A percentile compares a stretch with the other conserved stretches of the same genome.
Evolutionary conservation across 75 land plant species (phyloP).

Genomic region (Ceratopteris richardii): DNA sequence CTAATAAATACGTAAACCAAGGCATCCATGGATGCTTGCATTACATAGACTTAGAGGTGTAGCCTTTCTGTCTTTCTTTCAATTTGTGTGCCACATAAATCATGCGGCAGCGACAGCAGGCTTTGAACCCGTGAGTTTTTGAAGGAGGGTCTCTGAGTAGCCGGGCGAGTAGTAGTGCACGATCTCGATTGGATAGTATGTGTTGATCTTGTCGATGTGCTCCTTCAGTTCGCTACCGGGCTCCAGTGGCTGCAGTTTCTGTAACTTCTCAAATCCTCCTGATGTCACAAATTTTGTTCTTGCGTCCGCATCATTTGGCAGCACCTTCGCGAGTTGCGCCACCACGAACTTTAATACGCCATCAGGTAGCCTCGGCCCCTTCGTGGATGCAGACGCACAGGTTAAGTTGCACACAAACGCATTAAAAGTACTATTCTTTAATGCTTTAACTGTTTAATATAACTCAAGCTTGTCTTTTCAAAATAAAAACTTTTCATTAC

Average conservation of each 20-base stretch:
- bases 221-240: constrained; percentile 17
- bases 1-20: too few relatives aligned
- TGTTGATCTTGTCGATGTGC: constrained; percentile 19
- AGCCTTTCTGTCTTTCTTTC: too few relatives aligned
- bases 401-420: too few relatives aligned
- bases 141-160: constrained; percentile 7
- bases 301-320: constrained; percentile 16
- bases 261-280: constrained; percentile 28
- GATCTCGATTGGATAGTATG: constrained; percentile 21
- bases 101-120: too few relatives aligned
- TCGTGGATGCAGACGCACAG: too few relatives aligned
- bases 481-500: too few relatives aligned
- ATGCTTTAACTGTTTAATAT: too few relatives aligned
- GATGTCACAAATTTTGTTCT: constrained; percentile 29
- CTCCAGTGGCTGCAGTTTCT: constrained; percentile 19
- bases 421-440: too few relatives aligned
- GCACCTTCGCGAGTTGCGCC: constrained; percentile 19
- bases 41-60: too few relatives aligned
- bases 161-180: constrained; percentile 31
- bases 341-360: constrained; percentile 18
- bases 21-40: too few relatives aligned
- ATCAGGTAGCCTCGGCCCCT: constrained; percentile 31
- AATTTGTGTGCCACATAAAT: too few relatives aligned
- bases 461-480: too few relatives aligned
- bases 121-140: not conserved